Base-by-base conservation (phyloP, 1,284 basidiomycete genomes). In the Quambalaria eucalypti region DNA sequence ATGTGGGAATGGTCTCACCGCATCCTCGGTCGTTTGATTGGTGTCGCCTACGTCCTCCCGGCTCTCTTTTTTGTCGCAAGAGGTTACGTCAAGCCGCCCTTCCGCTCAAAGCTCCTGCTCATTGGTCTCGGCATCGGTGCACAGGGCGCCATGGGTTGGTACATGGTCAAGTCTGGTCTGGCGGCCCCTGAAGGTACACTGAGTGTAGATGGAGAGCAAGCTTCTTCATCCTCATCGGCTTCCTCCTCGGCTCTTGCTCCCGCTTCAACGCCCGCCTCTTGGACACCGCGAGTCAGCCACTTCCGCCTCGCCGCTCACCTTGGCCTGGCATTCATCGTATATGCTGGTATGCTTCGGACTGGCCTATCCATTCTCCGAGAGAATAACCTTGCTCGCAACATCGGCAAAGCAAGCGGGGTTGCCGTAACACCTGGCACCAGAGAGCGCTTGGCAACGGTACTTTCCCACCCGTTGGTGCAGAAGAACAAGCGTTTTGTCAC, bases 1-100 rank as follows among this genome's bases (percentile, higher is more conserved):
- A 88, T 87, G 79, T 95, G 93, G 95, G 95, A 99, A 82, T 98
- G 92, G 90, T 84, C 84, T 2, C 95, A 99, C 77, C 87, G 95
- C 40, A 80, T 96, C 51, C 84, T 97, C 49, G 95, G 95, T 16
- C 87, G 95, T 54, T 76, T 92, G 58, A 87, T 97, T 60, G 95
- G 95, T 51, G 66, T 81, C 53, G 78, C 76, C 12, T 78, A 78
- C 55, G 62, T 78, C 10, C 47, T 75, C 1, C 73, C 73, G 14
- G 67, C 73, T 21, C 56, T 60, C 12, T 68, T 52, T 50, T 74
- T 74, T 55, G 60, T 65, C 0, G 49, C 48, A 5, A 23, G 44
- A 40, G 48, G 54, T 4, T 23, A 23, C 21, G 42, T 46, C 42
- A 46, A 46, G 25, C 25, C 42, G n/a, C 42, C 42, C 25, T 80